These are phyloP conservation scores for Vaccinium darrowii DNA, from an alignment of 148 eudicot genomes.

Conservation along the genomic window DNA sequence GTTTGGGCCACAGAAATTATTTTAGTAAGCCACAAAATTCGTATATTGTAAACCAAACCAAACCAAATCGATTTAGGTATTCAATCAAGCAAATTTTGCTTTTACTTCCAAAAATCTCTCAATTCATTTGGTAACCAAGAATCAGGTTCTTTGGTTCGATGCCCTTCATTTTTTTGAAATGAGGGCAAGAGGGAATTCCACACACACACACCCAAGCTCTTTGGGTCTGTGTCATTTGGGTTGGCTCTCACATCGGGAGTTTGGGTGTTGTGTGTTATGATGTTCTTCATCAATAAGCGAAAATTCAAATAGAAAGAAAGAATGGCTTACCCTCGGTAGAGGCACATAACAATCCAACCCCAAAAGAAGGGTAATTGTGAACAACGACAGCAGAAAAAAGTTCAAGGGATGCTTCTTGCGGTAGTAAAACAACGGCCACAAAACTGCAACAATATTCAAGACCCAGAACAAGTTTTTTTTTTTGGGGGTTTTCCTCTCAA, in stretches of 20 bases:
- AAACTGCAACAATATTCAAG: slow-evolving; percentile 26
- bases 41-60: too few species aligned
- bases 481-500: too few species aligned
- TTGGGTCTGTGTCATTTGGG: too few species aligned
- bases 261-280: too few species aligned
- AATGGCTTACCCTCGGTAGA: slow-evolving; percentile 41
- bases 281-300: background rate
- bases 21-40: background rate
- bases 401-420: slow-evolving; percentile 54
- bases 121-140: background rate
- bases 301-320: background rate
- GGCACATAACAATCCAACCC: slow-evolving; percentile 56
- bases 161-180: too few species aligned
- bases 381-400: background rate
- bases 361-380: slow-evolving; percentile 23
- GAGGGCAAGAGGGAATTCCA: too few species aligned
- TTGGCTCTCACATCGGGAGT: too few species aligned
- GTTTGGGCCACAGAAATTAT: too few species aligned
- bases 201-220: too few species aligned
- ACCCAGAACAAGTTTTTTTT: background rate
- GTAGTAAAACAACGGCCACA: slow-evolving; percentile 51
- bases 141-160: background rate
- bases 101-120: background rate
- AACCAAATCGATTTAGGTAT: background rate
- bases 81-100: background rate